Conservation (phyloP, 345 rosid species). For the Tarenaya hassleriana region DNA sequence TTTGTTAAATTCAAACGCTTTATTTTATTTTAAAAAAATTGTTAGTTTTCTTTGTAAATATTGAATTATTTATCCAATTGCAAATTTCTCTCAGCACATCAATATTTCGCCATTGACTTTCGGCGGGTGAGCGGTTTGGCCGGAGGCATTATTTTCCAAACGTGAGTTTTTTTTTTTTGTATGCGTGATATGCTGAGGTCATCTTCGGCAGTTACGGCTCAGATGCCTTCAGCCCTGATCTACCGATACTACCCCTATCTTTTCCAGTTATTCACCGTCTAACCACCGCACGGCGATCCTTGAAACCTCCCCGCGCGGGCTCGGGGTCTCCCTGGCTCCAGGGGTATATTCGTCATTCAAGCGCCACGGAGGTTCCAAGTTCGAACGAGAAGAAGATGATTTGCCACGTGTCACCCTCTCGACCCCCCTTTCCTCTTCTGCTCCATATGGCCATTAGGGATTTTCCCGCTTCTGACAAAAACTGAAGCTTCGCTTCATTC, state of each 20-base stretch:
- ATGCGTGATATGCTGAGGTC: constrained; percentile 19
- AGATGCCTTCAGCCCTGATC: constrained; percentile 10
- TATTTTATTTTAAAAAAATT: too few relatives aligned
- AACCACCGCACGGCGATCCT: neutral
- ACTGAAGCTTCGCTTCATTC: constrained; percentile 15
- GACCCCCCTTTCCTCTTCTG: constrained; percentile 39
- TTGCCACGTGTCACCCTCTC: constrained; percentile 59
- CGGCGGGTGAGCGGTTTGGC: too few relatives aligned
- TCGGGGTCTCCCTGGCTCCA: neutral
- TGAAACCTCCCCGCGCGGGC: neutral
- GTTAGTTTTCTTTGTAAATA: too few relatives aligned
- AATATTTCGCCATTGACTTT: too few relatives aligned
- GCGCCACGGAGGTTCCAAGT: constrained; percentile 22
- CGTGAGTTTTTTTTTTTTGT: neutral
- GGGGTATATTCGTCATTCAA: constrained; percentile 21
- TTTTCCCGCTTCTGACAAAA: constrained; percentile 46
- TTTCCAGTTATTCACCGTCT: neutral
- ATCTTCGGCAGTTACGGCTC: constrained; percentile 21
- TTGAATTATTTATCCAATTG: too few relatives aligned
- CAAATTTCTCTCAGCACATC: too few relatives aligned
- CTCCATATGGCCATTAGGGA: constrained; percentile 36
- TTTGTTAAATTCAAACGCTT: too few relatives aligned
- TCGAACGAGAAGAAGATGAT: constrained; percentile 44
- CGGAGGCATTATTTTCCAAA: too few relatives aligned
- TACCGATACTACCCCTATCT: neutral